A percentile compares a stretch with the other conserved stretches of the same genome.
These are phyloP conservation scores for Diospyros kaki DNA, from an alignment of 148 eudicot species.

Conservation along the genomic window DNA sequence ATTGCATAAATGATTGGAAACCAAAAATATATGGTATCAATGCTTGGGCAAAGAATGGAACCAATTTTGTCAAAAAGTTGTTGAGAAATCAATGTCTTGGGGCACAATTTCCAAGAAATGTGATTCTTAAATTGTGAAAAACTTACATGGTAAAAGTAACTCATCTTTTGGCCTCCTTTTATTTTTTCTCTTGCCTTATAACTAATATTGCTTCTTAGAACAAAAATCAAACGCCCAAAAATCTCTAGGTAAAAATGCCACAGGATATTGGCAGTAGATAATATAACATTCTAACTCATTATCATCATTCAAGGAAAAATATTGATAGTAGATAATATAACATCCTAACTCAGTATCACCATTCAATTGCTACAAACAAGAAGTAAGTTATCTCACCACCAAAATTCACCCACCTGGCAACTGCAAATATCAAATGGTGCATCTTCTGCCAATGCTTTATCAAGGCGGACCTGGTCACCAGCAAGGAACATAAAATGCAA, in stretches of 20 bases:
- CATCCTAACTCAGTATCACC: neutral
- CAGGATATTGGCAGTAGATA: too few species aligned
- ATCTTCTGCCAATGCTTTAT: conserved; percentile 76
- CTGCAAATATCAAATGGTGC: conserved; percentile 94
- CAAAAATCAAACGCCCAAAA: too few species aligned
- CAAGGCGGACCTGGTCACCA: conserved; percentile 64
- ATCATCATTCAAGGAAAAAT: too few species aligned
- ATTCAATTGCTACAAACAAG: neutral
- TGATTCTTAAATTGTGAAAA: too few species aligned
- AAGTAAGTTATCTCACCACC: neutral
- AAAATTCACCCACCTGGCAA: conserved; percentile 66
- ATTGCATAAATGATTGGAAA: conserved; percentile 7
- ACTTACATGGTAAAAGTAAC: too few species aligned
- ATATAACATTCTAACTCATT: too few species aligned
- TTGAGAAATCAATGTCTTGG: neutral
- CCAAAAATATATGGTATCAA: neutral
- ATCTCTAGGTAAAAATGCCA: too few species aligned
- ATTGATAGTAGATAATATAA: neutral
- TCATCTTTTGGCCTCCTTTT: too few species aligned
- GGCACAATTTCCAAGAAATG: too few species aligned
- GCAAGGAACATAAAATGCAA: conserved; percentile 9
- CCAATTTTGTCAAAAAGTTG: neutral
- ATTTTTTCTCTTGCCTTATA: too few species aligned
- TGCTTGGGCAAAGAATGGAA: neutral
- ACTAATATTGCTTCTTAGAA: too few species aligned